These are phyloP conservation scores for Cystobasidiaceae sp. DNA, from an alignment of 1,284 basidiomycete genomes.

Conservation along the genomic window DNA sequence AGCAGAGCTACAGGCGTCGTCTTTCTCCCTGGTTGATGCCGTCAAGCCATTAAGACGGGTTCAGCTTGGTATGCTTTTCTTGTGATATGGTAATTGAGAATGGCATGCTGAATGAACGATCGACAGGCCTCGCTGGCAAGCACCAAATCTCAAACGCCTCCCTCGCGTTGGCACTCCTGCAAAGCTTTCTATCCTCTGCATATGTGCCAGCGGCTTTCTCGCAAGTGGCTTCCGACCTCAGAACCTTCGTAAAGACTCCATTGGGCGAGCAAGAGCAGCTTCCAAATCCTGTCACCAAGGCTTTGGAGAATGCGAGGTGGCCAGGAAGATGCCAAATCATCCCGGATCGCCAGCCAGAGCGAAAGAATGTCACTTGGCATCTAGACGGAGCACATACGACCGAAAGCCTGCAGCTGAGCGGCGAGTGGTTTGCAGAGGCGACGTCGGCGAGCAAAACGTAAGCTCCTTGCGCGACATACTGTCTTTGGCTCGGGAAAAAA, in stretches of 20 bases:
- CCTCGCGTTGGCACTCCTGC: constrained; percentile 73
- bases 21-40: background rate
- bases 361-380: constrained; percentile 64
- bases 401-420: constrained; percentile 81
- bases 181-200: constrained; percentile 58
- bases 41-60: background rate
- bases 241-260: constrained; percentile 17
- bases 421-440: constrained; percentile 63
- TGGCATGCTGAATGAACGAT: constrained; percentile 52
- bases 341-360: constrained; percentile 50
- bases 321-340: constrained; percentile 94
- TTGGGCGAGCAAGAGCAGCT: background rate
- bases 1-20: constrained; percentile 57
- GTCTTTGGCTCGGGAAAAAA: background rate
- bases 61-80: constrained; percentile 48
- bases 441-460: constrained; percentile 13
- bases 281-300: constrained; percentile 54
- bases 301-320: constrained; percentile 72
- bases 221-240: constrained; percentile 38
- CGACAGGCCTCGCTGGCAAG: constrained; percentile 69
- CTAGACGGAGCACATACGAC: constrained; percentile 93
- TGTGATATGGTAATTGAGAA: constrained; percentile 58
- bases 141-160: constrained; percentile 89
- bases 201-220: constrained; percentile 40
- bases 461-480: background rate